Percentiles rank a stretch among this genome's conserved stretches.
phyloP scores from a whole-genome alignment of 495 filamentous ascomycete genomes.

The Neurospora sp. region DNA sequence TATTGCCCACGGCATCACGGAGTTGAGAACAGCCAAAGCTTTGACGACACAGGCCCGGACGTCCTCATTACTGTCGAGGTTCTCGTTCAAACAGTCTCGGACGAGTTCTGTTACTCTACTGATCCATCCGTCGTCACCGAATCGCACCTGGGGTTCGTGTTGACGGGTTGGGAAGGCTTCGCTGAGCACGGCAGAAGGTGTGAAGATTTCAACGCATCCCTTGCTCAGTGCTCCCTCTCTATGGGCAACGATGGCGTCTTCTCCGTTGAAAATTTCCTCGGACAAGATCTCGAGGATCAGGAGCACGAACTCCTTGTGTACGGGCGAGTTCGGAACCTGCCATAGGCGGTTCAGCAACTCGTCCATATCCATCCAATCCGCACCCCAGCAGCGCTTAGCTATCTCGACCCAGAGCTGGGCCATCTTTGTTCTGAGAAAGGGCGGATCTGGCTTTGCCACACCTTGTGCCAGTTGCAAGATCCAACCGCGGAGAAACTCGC shows the following conservation, averaged over 20 bases:
- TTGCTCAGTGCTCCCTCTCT: conserved; percentile 76
- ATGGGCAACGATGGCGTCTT: conserved; percentile 74
- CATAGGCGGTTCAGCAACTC: conserved; percentile 69
- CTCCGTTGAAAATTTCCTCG: conserved; percentile 79
- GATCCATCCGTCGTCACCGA: conserved; percentile 79
- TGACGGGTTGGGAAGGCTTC: conserved; percentile 63
- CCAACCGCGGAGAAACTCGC: conserved; percentile 55
- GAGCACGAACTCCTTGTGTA: conserved; percentile 72
- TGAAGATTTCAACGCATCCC: conserved; percentile 87
- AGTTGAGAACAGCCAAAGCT: conserved; percentile 62
- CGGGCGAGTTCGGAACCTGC: conserved; percentile 49
- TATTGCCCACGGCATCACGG: conserved; percentile 72
- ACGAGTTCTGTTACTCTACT: conserved; percentile 65
- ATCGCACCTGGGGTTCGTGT: conserved; percentile 50
- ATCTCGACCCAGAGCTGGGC: conserved; percentile 93
- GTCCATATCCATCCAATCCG: conserved; percentile 94
- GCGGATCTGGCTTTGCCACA: conserved; percentile 61
- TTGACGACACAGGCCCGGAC: conserved; percentile 61
- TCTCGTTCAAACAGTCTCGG: conserved; percentile 56
- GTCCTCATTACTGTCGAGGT: conserved; percentile 51
- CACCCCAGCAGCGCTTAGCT: conserved; percentile 84
- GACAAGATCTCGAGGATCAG: conserved; percentile 84
- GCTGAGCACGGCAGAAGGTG: conserved; percentile 61
- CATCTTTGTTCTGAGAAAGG: conserved; percentile 85
- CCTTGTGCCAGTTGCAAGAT: conserved; percentile 68